Conservation (phyloP, 495 filamentous ascomycete species). For the Penicillium verhagenii region DNA sequence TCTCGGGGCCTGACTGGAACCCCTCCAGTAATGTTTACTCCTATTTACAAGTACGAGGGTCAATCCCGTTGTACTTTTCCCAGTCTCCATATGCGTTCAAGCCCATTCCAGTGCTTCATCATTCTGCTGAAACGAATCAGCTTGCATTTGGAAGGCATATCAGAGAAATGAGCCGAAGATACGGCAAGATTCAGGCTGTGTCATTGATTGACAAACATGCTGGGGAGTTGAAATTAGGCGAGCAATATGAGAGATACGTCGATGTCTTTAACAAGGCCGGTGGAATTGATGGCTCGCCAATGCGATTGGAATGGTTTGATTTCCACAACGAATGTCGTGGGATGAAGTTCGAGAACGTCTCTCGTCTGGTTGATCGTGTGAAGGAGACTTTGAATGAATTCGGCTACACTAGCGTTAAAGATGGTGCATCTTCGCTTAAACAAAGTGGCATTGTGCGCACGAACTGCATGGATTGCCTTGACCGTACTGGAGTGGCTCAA, state of each 20-base stretch:
- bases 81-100: conserved; percentile 92
- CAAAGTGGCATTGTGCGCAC: conserved; percentile 80
- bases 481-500: conserved; percentile 91
- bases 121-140: conserved; percentile 72
- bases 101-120: conserved; percentile 76
- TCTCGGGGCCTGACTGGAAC: conserved; percentile 65
- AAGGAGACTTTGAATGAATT: conserved; percentile 59
- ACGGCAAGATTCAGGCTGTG: conserved; percentile 75
- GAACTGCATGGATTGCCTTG: conserved; percentile 98
- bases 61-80: conserved; percentile 89
- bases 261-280: conserved; percentile 61
- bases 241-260: conserved; percentile 67
- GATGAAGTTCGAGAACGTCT: conserved; percentile 96
- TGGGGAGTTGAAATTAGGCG: conserved; percentile 73
- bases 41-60: conserved; percentile 81
- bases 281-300: conserved; percentile 48
- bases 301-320: conserved; percentile 92
- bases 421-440: conserved; percentile 46
- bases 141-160: conserved; percentile 80
- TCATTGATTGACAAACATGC: conserved; percentile 85
- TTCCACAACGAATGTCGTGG: conserved; percentile 88
- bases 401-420: conserved; percentile 60
- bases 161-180: conserved; percentile 57
- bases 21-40: conserved; percentile 66
- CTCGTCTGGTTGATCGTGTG: conserved; percentile 68